Evolutionary conservation across 352 stramenopile species (phyloP), one percentile per base, ranked within the genome.

Genomic region (Pythium rishiriense): DNA sequence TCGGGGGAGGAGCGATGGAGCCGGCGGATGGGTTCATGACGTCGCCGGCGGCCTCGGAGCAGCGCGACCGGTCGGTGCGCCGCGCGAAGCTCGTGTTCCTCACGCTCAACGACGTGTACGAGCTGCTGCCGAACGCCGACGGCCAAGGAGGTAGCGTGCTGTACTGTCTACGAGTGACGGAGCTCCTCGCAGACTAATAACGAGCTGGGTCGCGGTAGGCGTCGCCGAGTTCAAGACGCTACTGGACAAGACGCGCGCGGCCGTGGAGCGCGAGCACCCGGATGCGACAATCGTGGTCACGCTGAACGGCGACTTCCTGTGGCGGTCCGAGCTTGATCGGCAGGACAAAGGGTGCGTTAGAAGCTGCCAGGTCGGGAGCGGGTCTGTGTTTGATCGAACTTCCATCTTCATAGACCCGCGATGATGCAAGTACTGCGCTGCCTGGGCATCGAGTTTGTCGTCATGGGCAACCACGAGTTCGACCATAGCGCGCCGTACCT

Each of bases 381-480:
- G 4, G 37, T 43, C 31, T 43, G 35, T 42, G 7, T 43, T 43
- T 37, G 46, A 9, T 28, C n/a, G 22, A 11, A 21, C 21, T 29
- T 50, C 37, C 9, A 17, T 10, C 26, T 61, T 28, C n/a, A 19
- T 33, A 91, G 82, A 37, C 70, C 71, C 35, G n/a, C 77, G 25
- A 90, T 92, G 83, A 75, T 92, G 17, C 42, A 88, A n/a, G 31
- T 90, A 35, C 54, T 92, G 41, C 83, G 85, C 26, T 43, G 47
- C 4, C 62, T 88, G 8, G 70, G 67, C 6, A 78, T 92, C 29
- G 79, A 89, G 17, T 82, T 77, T 35, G 81, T 88, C 51, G 83
- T 92, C n/a, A 35, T 90, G 39, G 83, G 83, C 29, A 92, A 92
- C 66, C 83, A 92, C 68, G 83, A 92, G 59, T 90, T 92, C 42